A percentile compares a stretch with the other conserved stretches of the same genome.
phyloP scores from a whole-genome alignment of 2,329 filamentous ascomycete genomes.

The Penicillium palitans region DNA sequence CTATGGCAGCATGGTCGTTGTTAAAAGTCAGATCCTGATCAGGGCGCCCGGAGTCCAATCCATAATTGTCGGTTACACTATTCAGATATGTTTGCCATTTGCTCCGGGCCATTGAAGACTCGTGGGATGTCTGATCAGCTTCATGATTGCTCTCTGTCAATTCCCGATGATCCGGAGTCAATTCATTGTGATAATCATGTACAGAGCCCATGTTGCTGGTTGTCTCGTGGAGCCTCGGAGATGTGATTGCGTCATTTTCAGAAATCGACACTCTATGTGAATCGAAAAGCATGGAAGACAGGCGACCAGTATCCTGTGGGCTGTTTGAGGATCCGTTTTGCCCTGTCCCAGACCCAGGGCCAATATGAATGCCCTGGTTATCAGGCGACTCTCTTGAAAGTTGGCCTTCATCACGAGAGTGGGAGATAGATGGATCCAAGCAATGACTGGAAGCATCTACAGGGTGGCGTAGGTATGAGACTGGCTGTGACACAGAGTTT shows the following conservation, averaged over 20 bases:
- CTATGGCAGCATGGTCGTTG: constrained; percentile 68
- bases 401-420: constrained; percentile 7
- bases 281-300: constrained; percentile 13
- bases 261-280: constrained; percentile 6
- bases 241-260: not conserved
- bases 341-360: not conserved
- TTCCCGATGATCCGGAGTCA: constrained; percentile 5
- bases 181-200: constrained; percentile 2
- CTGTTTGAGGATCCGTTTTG: not conserved
- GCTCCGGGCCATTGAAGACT: constrained; percentile 24
- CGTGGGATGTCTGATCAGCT: constrained; percentile 8
- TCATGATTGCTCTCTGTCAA: constrained; percentile 6
- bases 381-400: not conserved
- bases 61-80: constrained; percentile 54
- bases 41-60: constrained; percentile 68
- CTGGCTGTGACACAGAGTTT: constrained; percentile 35
- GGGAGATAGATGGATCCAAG: constrained; percentile 19
- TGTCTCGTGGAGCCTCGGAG: constrained; percentile 4
- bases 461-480: constrained; percentile 38
- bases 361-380: constrained; percentile 6
- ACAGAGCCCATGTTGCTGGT: not conserved
- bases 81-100: constrained; percentile 37
- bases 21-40: constrained; percentile 72
- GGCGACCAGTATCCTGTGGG: not conserved
- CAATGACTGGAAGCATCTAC: constrained; percentile 41